Conservation (phyloP, 2,329 filamentous ascomycete genomes). For the Escovopsis weberi region DNA sequence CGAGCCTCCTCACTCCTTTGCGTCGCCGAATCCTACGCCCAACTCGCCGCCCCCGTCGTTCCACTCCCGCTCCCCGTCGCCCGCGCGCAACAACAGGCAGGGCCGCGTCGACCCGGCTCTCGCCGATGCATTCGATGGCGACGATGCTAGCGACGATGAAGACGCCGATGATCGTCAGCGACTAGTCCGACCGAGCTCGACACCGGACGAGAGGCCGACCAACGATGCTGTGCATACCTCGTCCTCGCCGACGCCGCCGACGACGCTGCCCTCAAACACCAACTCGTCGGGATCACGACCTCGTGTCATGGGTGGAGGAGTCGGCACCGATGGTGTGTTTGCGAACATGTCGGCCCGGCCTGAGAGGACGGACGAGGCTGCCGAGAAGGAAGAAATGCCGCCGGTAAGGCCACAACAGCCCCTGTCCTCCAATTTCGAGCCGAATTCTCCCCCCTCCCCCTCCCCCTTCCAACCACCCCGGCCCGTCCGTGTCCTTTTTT, state of each 20-base stretch:
- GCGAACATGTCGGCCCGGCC: conserved; percentile 89
- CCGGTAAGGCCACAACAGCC: conserved; percentile 48
- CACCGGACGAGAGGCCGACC: conserved; percentile 11
- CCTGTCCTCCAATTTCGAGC: too few species aligned
- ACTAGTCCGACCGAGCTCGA: conserved; percentile 55
- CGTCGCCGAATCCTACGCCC: conserved; percentile 30
- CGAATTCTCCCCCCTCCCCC: too few species aligned
- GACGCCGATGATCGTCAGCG: conserved; percentile 67
- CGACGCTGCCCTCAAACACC: conserved; percentile 12
- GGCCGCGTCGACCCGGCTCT: conserved; percentile 59
- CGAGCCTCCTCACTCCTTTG: conserved; percentile 15
- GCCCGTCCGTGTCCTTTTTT: too few species aligned
- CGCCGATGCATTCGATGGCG: conserved; percentile 82
- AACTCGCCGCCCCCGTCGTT: conserved; percentile 69
- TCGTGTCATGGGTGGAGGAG: conserved; percentile 52
- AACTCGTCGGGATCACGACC: conserved; percentile 25
- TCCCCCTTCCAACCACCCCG: too few species aligned
- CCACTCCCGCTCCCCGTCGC: conserved; percentile 61
- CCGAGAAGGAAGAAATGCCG: conserved; percentile 70
- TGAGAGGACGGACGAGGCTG: conserved; percentile 53
- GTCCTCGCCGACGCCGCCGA: conserved; percentile 7
- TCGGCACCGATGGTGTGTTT: conserved; percentile 88
- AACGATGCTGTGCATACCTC: conserved; percentile 1
- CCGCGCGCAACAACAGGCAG: conserved; percentile 15
- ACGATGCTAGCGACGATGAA: conserved; percentile 61